Conservation (phyloP, 2,329 filamentous ascomycete genomes). For the Penicillium sp. region DNA sequence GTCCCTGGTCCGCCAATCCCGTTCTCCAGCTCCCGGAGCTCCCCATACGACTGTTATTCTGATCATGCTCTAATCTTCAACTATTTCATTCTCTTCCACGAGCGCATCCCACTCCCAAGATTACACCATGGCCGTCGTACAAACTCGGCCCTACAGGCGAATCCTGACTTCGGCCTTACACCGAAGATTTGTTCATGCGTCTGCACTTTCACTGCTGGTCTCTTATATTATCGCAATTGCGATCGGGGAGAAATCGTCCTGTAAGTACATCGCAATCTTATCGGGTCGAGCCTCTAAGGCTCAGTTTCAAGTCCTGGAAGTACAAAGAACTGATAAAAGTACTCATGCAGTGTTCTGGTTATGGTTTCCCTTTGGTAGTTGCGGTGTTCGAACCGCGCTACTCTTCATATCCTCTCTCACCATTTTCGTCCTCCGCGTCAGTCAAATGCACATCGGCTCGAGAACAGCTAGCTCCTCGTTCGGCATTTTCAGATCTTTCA, state of each 20-base stretch:
- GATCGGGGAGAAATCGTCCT: slow-evolving; percentile 66
- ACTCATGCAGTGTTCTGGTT: slow-evolving; percentile 70
- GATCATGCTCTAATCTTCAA: slow-evolving; percentile 25
- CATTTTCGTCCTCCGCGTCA: slow-evolving; percentile 81
- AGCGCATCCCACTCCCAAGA: slow-evolving; percentile 26
- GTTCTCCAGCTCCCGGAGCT: slow-evolving; percentile 11
- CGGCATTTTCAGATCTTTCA: slow-evolving; percentile 59
- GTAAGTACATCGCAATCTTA: slow-evolving; percentile 49
- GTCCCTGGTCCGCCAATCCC: slow-evolving; percentile 1
- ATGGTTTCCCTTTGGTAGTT: slow-evolving; percentile 77
- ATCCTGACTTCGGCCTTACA: slow-evolving; percentile 88
- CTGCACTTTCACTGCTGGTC: slow-evolving; percentile 64
- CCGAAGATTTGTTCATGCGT: slow-evolving; percentile 77
- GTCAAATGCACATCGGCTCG: slow-evolving; percentile 72
- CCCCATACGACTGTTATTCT: slow-evolving; percentile 12
- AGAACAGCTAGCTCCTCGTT: slow-evolving; percentile 69
- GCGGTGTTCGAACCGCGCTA: slow-evolving; percentile 70
- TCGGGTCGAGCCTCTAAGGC: background rate
- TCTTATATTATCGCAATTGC: slow-evolving; percentile 72
- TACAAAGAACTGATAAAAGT: background rate
- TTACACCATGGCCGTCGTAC: slow-evolving; percentile 38
- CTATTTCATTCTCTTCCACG: slow-evolving; percentile 19
- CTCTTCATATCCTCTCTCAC: slow-evolving; percentile 74
- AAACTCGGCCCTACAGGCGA: slow-evolving; percentile 67
- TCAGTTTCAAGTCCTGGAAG: background rate